These are phyloP conservation scores for Protea cynaroides DNA, from an alignment of 164 flowering plant genomes.

Conservation along the genomic window DNA sequence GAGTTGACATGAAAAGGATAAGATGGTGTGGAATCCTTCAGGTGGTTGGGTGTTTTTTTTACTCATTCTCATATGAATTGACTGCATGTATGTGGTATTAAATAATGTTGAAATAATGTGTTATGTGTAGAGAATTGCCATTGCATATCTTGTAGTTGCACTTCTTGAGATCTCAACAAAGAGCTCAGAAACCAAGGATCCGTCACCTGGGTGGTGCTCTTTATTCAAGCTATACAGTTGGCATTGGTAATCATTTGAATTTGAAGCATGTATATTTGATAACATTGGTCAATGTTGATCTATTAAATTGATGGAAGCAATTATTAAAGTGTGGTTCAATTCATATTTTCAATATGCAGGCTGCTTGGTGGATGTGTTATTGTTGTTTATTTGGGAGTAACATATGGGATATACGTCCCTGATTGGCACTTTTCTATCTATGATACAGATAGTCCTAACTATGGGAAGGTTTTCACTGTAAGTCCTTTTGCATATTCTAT, in stretches of 20 bases:
- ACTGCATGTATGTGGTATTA: not conserved
- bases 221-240: slow-evolving; percentile 50
- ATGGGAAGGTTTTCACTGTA: slow-evolving; percentile 62
- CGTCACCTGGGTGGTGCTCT: slow-evolving; percentile 29
- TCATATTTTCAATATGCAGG: slow-evolving; percentile 37
- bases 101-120: slow-evolving; percentile 3
- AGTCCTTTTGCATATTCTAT: slow-evolving; percentile 14
- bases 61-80: not conserved
- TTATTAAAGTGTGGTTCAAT: not conserved
- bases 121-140: slow-evolving; percentile 70
- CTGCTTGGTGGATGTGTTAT: slow-evolving; percentile 51
- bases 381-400: slow-evolving; percentile 45
- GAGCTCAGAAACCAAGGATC: slow-evolving; percentile 21
- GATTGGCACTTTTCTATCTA: slow-evolving; percentile 72
- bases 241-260: slow-evolving; percentile 59
- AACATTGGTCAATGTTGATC: no score
- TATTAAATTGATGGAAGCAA: no score
- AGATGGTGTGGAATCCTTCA: slow-evolving; percentile 91
- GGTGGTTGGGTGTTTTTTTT: slow-evolving; percentile 31
- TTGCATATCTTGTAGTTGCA: slow-evolving; percentile 68
- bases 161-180: slow-evolving; percentile 56
- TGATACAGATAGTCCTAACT: slow-evolving; percentile 36
- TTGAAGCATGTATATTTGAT: not conserved
- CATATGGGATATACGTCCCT: slow-evolving; percentile 82
- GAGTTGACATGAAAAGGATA: slow-evolving; percentile 71